Percentiles rank a stretch among this genome's conserved stretches.
Evolutionary conservation across 768 basidiomycete species (phyloP).

Genomic region (Amanita pallidorosea): DNA sequence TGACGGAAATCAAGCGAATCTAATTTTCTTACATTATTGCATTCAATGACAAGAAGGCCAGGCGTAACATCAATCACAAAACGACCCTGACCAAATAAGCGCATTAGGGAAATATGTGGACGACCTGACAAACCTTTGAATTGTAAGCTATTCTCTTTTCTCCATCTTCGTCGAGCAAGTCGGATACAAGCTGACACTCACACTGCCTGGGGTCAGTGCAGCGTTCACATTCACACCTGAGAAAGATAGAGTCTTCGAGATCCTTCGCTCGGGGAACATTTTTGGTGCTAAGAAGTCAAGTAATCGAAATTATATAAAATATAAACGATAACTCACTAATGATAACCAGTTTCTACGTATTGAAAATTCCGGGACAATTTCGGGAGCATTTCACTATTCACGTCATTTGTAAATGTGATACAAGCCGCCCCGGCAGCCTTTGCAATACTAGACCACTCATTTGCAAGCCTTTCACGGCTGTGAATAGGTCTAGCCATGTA

Average conservation of each 20-base stretch:
- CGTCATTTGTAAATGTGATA: conserved; percentile 25
- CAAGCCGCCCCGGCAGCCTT: conserved; percentile 17
- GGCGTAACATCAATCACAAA: conserved; percentile 32
- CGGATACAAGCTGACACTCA: conserved; percentile 4
- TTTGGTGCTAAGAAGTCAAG: conserved; percentile 8
- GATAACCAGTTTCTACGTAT: conserved; percentile 45
- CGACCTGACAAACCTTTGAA: conserved; percentile 16
- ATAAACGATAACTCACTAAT: conserved; percentile 25
- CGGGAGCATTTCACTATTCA: conserved; percentile 36
- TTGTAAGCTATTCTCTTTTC: conserved; percentile 30
- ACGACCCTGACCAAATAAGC: conserved; percentile 26
- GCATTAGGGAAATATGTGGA: background rate
- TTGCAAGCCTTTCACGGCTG: background rate
- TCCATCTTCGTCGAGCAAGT: conserved; percentile 2
- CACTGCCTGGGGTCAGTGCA: conserved; percentile 1
- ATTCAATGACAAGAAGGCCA: conserved; percentile 51
- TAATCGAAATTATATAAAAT: background rate
- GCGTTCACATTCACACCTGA: background rate
- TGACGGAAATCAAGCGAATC: background rate
- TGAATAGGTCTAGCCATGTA: background rate
- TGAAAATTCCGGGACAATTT: conserved; percentile 28
- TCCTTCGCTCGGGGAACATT: background rate
- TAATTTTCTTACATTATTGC: conserved; percentile 38
- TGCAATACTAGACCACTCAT: background rate
- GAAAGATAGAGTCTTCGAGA: background rate